Conservation (phyloP, 768 basidiomycete genomes). For the Boletus pseudopeckii region DNA sequence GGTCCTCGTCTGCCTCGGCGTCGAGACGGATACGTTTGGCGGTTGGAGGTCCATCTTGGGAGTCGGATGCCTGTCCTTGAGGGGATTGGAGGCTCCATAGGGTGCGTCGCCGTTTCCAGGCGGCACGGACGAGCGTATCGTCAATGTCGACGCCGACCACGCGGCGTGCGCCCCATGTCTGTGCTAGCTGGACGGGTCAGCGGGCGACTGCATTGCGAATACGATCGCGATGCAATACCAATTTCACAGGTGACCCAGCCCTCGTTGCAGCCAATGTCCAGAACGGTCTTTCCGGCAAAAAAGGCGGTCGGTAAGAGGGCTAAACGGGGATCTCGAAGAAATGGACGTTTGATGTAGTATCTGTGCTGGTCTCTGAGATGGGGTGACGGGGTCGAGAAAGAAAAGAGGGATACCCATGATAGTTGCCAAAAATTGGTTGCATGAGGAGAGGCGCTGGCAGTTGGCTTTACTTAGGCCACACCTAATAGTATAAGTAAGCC, state of each 20-base stretch:
- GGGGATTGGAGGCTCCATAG: constrained; percentile 66
- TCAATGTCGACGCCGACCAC: constrained; percentile 89
- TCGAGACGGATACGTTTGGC: constrained; percentile 14
- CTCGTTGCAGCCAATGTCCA: constrained; percentile 88
- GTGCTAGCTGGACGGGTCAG: constrained; percentile 44
- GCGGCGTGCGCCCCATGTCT: constrained; percentile 54
- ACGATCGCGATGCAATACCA: constrained; percentile 34
- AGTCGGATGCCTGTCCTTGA: neutral
- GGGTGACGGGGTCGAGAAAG: neutral
- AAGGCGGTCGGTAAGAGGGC: constrained; percentile 52
- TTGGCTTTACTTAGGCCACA: too few relatives aligned
- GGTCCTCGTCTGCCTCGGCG: neutral
- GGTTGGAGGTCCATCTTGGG: neutral
- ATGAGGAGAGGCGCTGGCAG: too few relatives aligned
- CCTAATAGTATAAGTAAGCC: too few relatives aligned
- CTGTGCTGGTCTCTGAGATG: constrained; percentile 30
- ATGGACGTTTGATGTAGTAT: constrained; percentile 76
- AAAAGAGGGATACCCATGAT: constrained; percentile 34
- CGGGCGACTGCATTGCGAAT: neutral
- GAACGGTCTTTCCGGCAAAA: constrained; percentile 55
- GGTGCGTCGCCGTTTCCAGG: constrained; percentile 67
- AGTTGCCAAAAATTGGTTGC: constrained; percentile 58
- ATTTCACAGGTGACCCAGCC: constrained; percentile 84
- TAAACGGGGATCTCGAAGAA: constrained; percentile 60
- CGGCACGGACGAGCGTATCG: constrained; percentile 63